Conservation (phyloP, 2,329 filamentous ascomycete species). For the Lachnellula arida region DNA sequence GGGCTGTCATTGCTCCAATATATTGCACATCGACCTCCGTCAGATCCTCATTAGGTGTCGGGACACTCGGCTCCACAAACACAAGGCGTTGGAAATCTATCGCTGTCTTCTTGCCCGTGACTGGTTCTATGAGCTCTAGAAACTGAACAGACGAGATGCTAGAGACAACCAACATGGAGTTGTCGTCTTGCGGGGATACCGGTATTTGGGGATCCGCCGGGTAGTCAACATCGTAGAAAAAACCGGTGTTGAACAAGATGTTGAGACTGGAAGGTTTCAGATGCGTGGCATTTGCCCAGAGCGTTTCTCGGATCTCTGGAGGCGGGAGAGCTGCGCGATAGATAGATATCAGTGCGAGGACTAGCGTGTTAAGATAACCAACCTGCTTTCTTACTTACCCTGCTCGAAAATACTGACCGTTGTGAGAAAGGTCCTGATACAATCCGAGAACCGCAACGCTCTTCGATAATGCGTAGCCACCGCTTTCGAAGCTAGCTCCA, state of each 20-base stretch:
- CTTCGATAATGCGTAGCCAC: neutral
- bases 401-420: neutral
- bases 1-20: neutral
- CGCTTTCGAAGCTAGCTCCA: neutral
- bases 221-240: too few species aligned
- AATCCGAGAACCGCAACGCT: neutral
- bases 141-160: neutral
- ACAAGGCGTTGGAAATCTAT: neutral
- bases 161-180: neutral
- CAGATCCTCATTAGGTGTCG: neutral
- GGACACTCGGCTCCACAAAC: neutral
- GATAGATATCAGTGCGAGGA: neutral
- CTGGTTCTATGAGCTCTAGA: neutral
- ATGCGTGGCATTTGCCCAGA: too few species aligned
- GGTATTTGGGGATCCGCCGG: neutral
- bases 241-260: too few species aligned
- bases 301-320: neutral
- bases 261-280: too few species aligned
- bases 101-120: neutral
- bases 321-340: neutral
- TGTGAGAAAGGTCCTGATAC: neutral
- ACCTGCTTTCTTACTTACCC: neutral
- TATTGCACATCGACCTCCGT: neutral
- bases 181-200: neutral
- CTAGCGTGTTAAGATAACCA: neutral